Evolutionary conservation across 208 protist genomes (phyloP), one percentile per base, ranked within the genome.

Genomic region (Polymyxa betae): DNA sequence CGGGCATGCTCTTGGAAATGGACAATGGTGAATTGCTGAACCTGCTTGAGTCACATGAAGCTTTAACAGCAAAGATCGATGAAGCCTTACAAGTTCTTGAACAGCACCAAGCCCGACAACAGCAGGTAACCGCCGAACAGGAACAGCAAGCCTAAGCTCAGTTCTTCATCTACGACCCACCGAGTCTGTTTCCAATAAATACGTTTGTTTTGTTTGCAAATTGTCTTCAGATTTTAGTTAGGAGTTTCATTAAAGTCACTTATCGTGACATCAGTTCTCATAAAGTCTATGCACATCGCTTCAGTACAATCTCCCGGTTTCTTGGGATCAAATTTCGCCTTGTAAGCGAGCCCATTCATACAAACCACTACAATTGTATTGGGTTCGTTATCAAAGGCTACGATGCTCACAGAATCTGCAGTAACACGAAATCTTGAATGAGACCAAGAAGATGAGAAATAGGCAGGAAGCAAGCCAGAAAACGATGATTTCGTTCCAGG

Each of bases 1-100:
- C 98, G 60, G 98, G 98, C 94, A 99, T 99, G 98, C 95, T 99
- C 12, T 95, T 99, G 40, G 98, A 99, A 94, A 98, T 98, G 95
- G 97, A 98, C 92, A 97, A 96, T 93, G 90, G 92, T 87, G 97
- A 98, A 91, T 96, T 99, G 92, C 93, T 99, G 41, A 94, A 96
- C 92, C 96, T 99, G 90, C 95, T 98, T 87, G 97, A 99, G 91
- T 96, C 92, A 78, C 94, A 94, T 49, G 92, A 95, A 35, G 91
- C 97, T 72, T 95, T 99, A 89, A 91, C 95, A 89, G 94, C 94
- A 90, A 99, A 99, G 97, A 97, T 99, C 89, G 93, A 95, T 10
- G 98, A 99, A 95, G 98, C 98, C 35, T 90, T 97, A 78, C 94
- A 96, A 38, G 97, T 99, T 91, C 96, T 99, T 68, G 94, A 97